These are phyloP conservation scores for Xylaria sp. DNA, from an alignment of 2,329 filamentous ascomycete species.

Conservation along the genomic window DNA sequence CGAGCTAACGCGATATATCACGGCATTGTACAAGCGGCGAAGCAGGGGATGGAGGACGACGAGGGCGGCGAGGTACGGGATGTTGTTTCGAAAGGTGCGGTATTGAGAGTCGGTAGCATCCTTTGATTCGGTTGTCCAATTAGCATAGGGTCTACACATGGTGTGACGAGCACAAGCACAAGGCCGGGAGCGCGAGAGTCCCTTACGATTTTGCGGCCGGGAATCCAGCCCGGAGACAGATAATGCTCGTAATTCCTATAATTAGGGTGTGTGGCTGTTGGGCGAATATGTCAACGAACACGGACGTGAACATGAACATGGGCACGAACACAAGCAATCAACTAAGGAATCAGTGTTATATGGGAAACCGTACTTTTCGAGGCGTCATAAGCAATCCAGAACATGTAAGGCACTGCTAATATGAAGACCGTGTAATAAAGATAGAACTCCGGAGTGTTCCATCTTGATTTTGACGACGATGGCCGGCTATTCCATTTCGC, in stretches of 20 bases:
- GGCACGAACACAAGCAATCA: not conserved
- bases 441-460: conserved; percentile 87
- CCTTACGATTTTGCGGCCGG: conserved; percentile 85
- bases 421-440: conserved; percentile 79
- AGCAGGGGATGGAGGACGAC: conserved; percentile 82
- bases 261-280: conserved; percentile 79
- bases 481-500: conserved; percentile 55
- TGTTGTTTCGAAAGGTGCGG: conserved; percentile 82
- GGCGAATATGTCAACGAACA: conserved; percentile 35
- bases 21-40: conserved; percentile 75
- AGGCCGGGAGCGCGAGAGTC: not conserved
- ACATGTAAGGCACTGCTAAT: conserved; percentile 82
- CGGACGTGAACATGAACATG: not conserved
- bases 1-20: conserved; percentile 56
- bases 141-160: not conserved
- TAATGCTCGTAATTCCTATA: conserved; percentile 78
- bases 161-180: not conserved
- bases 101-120: conserved; percentile 94
- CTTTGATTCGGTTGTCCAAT: conserved; percentile 54
- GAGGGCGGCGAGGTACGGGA: conserved; percentile 81
- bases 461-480: conserved; percentile 71
- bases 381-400: conserved; percentile 87
- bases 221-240: conserved; percentile 88
- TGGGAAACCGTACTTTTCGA: conserved; percentile 72
- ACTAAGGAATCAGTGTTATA: not conserved